Base-by-base conservation (phyloP, 257 asterid genomes). In the Hygrophila difformis region DNA sequence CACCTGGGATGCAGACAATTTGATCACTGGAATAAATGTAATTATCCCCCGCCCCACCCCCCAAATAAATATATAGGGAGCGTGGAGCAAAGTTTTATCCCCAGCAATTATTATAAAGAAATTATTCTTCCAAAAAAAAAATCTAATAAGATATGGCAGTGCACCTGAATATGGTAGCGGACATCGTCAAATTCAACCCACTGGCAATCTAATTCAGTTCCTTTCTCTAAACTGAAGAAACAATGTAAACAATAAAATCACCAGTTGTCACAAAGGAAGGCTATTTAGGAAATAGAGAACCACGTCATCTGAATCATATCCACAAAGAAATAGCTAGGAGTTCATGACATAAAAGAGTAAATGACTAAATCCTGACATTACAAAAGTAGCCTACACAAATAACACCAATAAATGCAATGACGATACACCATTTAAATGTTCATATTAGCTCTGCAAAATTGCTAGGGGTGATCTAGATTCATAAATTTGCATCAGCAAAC, bases 121-220 rank as follows among this genome's bases (percentile, higher is more conserved):
- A 47, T 26, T 12, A 18, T 34, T 40, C 35, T 17, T 23, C 31
- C 0, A 44, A 18, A 19, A 18, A 31, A 23, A 14, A 18, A 13
- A 51, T 38, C 45, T 37, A 58, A 17, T 9, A 21, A 41, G 29
- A 31, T 29, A 51, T 36, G 63, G 12, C n/a, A n/a, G n/a, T 40
- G 73, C 66, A 88, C 97, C 97, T 79, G 97, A 67, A 77, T 67
- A 61, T 84, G 97, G 70, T 77, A 89, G 43, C 96, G 93, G 46
- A 89, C 74, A 73, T 89, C 97, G 54, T 68, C 93, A 62, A 89
- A 89, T 63, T 89, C 94, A 63, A 77, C 74, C 93, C 94, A 89
- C 61, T 81, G 87, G 72, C 87, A 71, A 56, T 84, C 97, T 53
- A 89, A 63, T 59, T 89, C 97, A 68, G 76, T 77, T 62, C 93